Evolutionary conservation across 2,329 filamentous ascomycete species (phyloP).

Genomic region (Daldinia sp.): DNA sequence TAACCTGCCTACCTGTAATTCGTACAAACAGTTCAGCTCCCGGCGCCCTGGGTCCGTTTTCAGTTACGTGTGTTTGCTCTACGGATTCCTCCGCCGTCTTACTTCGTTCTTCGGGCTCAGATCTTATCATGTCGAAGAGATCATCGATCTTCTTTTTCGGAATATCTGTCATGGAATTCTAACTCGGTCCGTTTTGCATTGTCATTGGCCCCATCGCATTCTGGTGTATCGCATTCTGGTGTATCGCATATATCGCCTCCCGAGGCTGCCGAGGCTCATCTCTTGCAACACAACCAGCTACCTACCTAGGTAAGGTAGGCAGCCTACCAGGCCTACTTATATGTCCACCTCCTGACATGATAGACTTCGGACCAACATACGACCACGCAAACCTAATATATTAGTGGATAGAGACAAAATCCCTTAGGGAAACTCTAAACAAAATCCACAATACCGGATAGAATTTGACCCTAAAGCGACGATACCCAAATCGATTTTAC

Average conservation of each 20-base stretch:
- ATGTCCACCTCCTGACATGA: constrained; percentile 14
- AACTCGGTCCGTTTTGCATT: constrained; percentile 17
- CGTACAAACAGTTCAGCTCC: constrained; percentile 17
- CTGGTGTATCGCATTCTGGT: constrained; percentile 2
- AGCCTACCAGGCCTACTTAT: background rate
- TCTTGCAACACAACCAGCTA: background rate
- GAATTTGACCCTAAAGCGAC: constrained; percentile 19
- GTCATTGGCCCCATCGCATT: background rate
- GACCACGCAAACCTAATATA: constrained; percentile 14
- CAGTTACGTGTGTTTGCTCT: background rate
- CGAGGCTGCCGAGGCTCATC: constrained; percentile 30
- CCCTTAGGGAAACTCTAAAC: constrained; percentile 23
- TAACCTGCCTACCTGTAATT: background rate
- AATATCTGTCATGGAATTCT: constrained; percentile 6
- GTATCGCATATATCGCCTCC: constrained; percentile 11
- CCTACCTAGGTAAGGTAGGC: background rate
- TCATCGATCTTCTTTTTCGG: constrained; percentile 6
- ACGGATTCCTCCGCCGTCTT: constrained; percentile 7
- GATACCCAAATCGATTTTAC: constrained; percentile 12
- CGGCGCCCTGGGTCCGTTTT: constrained; percentile 7
- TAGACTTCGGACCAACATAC: constrained; percentile 15
- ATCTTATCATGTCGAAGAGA: constrained; percentile 1
- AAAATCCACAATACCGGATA: constrained; percentile 25
- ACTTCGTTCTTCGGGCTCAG: constrained; percentile 1
- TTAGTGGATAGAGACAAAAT: constrained; percentile 6